Percentiles rank a stretch among this genome's conserved stretches.
phyloP scores from a whole-genome alignment of 78 protist species.

The Dictyostelium firmibasis region DNA sequence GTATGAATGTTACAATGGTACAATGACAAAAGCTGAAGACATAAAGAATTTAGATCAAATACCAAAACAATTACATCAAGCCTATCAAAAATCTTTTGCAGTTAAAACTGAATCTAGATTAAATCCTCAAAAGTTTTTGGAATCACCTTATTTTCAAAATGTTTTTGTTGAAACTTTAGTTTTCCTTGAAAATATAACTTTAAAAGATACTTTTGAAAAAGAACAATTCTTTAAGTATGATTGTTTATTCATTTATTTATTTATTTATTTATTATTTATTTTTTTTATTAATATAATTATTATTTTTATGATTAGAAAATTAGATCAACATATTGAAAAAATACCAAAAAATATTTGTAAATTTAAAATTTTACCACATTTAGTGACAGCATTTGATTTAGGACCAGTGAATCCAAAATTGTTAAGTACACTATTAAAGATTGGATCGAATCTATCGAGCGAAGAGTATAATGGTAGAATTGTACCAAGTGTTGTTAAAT shows the following conservation, averaged over 20 bases:
- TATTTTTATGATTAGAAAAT: conserved; percentile 37
- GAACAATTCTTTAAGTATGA: conserved; percentile 83
- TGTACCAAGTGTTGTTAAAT: conserved; percentile 75
- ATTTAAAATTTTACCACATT: conserved; percentile 86
- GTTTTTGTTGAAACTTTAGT: conserved; percentile 73
- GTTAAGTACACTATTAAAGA: conserved; percentile 75
- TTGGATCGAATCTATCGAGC: conserved; percentile 67
- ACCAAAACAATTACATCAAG: conserved; percentile 60
- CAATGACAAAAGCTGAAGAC: conserved; percentile 62
- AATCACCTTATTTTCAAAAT: conserved; percentile 66
- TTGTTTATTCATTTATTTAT: not conserved
- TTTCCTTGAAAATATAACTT: conserved; percentile 80
- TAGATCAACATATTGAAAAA: conserved; percentile 59
- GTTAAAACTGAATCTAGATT: conserved; percentile 36
- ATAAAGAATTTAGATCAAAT: conserved; percentile 9
- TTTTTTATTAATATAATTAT: not conserved
- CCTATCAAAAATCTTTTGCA: conserved; percentile 60
- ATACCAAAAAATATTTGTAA: conserved; percentile 78
- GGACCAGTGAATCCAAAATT: conserved; percentile 78
- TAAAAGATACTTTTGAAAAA: conserved; percentile 85
- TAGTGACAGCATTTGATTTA: conserved; percentile 81
- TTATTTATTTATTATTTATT: not conserved
- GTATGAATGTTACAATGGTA: conserved; percentile 67
- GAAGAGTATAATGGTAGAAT: conserved; percentile 76
- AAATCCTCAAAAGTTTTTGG: conserved; percentile 59